Base-by-base conservation (phyloP, 306 rosid species). In the Hippophae rhamnoides region DNA sequence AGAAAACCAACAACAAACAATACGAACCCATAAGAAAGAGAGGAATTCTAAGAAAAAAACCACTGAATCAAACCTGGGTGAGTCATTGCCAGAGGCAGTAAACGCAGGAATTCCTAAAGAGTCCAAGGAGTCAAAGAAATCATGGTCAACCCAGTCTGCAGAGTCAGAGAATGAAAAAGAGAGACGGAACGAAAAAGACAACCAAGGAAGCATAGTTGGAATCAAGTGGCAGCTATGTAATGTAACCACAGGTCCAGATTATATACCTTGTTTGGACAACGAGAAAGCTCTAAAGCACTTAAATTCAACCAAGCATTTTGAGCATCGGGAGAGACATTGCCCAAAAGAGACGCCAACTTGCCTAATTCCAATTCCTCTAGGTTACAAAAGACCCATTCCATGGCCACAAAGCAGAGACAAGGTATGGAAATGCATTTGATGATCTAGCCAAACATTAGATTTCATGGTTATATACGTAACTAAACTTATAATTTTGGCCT, bases 251-350 rank as follows among this genome's bases (percentile, higher is more conserved):
- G 86, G 84, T 46, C 40, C 85, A 2, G 97, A 92, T 76, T 92
- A 76, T 53, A 88, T 88, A 52, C 97, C 99, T 0, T 92, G 99
- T 80, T 77, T 92, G 84, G 99, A 92, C 75, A 88, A 88, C 41
- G 84, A 77, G 70, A 75, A 84, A 57, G 90, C 97, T 6, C 1
- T 88, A 6, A 86, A 69, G 59, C 41, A 65, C 50, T 56, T 92
- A 50, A 84, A 53, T 0, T 58, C 64, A 1, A 85, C 86, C 26
- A 75, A 41, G 49, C 99, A 82, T 74, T 92, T 78, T 53, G 76
- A 92, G 69, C 99, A 88, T 65, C 73, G 97, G 14, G 99, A 92
- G 75, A 71, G 99, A 50, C 99, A 92, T 68, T 92, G 97, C 56
- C 96, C 94, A 1, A 75, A 76, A 70, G 84, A 82, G 3, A 79